A percentile compares a stretch with the other conserved stretches of the same genome.
Conservation (phyloP, 768 basidiomycete species). For the Leccinum pellstonianum region DNA sequence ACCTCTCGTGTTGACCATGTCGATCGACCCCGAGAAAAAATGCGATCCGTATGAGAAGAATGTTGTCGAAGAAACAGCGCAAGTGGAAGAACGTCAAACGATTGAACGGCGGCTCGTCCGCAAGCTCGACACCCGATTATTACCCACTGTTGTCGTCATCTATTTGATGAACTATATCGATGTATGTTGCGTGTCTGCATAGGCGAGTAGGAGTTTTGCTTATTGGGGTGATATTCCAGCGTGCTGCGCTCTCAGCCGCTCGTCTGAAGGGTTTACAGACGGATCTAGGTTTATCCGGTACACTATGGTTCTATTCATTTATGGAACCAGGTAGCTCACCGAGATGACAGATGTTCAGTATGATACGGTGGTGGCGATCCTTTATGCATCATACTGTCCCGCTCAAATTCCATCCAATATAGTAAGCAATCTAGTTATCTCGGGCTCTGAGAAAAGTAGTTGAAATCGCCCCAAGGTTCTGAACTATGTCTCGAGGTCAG, state of each 20-base stretch:
- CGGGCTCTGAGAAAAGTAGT: too few species aligned
- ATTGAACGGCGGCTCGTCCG: slow-evolving; percentile 42
- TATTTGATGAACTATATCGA: slow-evolving; percentile 72
- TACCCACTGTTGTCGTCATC: slow-evolving; percentile 59
- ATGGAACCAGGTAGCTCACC: background rate
- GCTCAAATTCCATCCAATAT: slow-evolving; percentile 43
- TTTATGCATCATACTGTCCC: slow-evolving; percentile 62
- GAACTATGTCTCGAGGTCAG: slow-evolving; percentile 51
- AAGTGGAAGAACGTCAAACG: slow-evolving; percentile 8
- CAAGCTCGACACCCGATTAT: slow-evolving; percentile 53
- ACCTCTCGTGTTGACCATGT: slow-evolving; percentile 10
- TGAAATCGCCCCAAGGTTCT: slow-evolving; percentile 40
- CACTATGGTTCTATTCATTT: background rate
- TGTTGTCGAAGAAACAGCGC: background rate
- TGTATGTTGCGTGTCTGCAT: slow-evolving; percentile 34
- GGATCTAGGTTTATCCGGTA: slow-evolving; percentile 47
- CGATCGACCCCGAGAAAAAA: slow-evolving; percentile 16
- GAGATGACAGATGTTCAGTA: slow-evolving; percentile 49
- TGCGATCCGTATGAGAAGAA: slow-evolving; percentile 7
- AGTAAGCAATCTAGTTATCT: background rate
- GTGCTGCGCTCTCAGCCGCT: slow-evolving; percentile 51
- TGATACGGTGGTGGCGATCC: slow-evolving; percentile 50
- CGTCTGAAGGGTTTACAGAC: slow-evolving; percentile 50
- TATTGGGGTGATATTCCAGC: slow-evolving; percentile 28
- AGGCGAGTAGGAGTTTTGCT: background rate